Conservation (phyloP, 1,139 yeast species). For the Suhomyces taliae region DNA sequence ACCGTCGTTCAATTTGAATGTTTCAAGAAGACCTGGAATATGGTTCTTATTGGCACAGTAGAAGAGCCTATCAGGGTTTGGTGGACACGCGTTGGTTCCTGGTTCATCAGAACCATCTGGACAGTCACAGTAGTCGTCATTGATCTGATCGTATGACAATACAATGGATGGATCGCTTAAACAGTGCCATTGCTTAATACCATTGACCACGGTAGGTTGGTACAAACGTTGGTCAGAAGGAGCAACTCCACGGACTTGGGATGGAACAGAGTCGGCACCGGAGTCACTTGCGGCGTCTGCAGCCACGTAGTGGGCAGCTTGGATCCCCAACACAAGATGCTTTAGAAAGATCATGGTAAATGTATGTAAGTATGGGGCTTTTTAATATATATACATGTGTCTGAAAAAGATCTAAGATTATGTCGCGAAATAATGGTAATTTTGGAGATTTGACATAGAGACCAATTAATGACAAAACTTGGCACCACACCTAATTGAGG, state of each 20-base stretch:
- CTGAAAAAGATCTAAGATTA: no score
- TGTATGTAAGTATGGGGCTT: no score
- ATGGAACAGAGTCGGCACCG: not conserved
- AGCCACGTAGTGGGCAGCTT: not conserved
- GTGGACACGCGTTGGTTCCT: constrained; percentile 82
- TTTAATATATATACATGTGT: no score
- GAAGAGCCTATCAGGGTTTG: constrained; percentile 45
- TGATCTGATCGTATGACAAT: constrained; percentile 62
- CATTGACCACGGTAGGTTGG: constrained; percentile 44
- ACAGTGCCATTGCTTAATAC: constrained; percentile 61
- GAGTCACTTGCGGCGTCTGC: not conserved
- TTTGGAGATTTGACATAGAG: no score
- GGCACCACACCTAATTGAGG: no score
- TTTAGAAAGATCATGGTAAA: not conserved
- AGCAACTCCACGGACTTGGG: constrained; percentile 19
- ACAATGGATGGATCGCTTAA: constrained; percentile 61
- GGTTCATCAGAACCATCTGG: constrained; percentile 99
- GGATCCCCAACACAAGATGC: not conserved
- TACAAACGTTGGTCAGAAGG: constrained; percentile 51
- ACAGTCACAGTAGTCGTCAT: constrained; percentile 92
- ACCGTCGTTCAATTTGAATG: constrained; percentile 79
- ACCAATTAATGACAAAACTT: no score
- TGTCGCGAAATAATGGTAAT: no score
- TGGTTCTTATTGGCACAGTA: constrained; percentile 82
- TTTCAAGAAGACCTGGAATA: constrained; percentile 53